Conservation (phyloP, 805 yeast genomes). For the Saturnispora bothae region DNA sequence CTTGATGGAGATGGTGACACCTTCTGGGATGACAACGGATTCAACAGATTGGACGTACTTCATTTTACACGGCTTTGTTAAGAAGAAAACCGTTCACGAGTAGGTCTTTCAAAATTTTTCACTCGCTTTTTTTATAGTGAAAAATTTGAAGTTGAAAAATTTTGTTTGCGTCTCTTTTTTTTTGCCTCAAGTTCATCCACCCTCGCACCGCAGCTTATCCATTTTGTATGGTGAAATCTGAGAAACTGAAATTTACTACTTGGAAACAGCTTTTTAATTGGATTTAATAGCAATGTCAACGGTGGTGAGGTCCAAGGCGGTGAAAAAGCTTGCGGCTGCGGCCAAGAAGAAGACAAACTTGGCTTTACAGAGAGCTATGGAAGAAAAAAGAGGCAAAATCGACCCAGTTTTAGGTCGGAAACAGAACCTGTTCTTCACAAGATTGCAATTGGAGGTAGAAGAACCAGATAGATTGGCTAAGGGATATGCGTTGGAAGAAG, state of each 20-base stretch:
- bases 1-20: constrained; percentile 83
- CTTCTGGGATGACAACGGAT: constrained; percentile 69
- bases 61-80: constrained; percentile 26
- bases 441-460: constrained; percentile 54
- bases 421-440: constrained; percentile 52
- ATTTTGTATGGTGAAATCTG: background rate
- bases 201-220: constrained; percentile 2
- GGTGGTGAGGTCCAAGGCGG: constrained; percentile 10
- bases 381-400: constrained; percentile 28
- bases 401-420: constrained; percentile 82
- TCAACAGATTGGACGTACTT: constrained; percentile 56
- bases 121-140: background rate
- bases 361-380: constrained; percentile 14
- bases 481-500: constrained; percentile 50
- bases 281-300: background rate
- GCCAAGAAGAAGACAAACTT: constrained; percentile 24
- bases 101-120: background rate
- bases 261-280: background rate
- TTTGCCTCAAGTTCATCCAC: background rate
- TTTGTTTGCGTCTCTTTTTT: constrained; percentile 7
- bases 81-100: background rate
- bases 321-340: constrained; percentile 11
- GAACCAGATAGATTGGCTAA: constrained; percentile 57
- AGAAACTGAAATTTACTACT: background rate
- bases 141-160: background rate